Percentiles rank a stretch among this genome's conserved stretches.
Conservation (phyloP, 2,329 filamentous ascomycete genomes). For the Remersonia thermophila region DNA sequence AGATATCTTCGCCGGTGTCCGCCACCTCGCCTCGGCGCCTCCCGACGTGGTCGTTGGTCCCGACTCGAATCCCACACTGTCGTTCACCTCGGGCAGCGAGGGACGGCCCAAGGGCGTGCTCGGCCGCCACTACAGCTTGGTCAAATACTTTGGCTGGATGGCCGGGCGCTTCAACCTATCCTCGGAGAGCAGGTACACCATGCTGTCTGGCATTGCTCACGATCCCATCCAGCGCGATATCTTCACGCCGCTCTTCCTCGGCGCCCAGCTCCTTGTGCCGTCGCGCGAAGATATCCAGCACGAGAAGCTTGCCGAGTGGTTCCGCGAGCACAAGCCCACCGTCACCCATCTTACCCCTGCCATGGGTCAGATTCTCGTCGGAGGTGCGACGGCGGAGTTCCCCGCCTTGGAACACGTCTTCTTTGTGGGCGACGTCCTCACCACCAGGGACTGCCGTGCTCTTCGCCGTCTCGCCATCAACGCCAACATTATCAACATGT, state of each 20-base stretch:
- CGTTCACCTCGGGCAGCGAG: slow-evolving; percentile 50
- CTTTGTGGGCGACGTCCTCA: slow-evolving; percentile 85
- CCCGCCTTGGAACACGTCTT: slow-evolving; percentile 67
- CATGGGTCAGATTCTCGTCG: slow-evolving; percentile 92
- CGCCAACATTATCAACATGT: slow-evolving; percentile 70
- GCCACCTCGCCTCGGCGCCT: slow-evolving; percentile 38
- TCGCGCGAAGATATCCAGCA: slow-evolving; percentile 75
- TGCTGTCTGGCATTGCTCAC: slow-evolving; percentile 76
- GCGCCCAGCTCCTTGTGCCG: slow-evolving; percentile 66
- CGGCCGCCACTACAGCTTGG: slow-evolving; percentile 74
- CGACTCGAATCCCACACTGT: slow-evolving; percentile 67
- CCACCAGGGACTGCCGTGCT: slow-evolving; percentile 65
- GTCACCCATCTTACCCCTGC: slow-evolving; percentile 87
- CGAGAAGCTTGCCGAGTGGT: slow-evolving; percentile 81
- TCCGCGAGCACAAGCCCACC: slow-evolving; percentile 59
- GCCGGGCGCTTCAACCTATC: slow-evolving; percentile 65
- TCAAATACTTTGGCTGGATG: slow-evolving; percentile 93
- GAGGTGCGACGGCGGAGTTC: slow-evolving; percentile 66
- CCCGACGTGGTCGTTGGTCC: slow-evolving; percentile 73
- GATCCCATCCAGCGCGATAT: slow-evolving; percentile 63
- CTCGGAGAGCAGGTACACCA: slow-evolving; percentile 63
- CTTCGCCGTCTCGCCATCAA: slow-evolving; percentile 68
- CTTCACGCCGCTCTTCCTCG: slow-evolving; percentile 81
- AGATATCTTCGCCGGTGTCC: slow-evolving; percentile 50
- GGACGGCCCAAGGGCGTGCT: slow-evolving; percentile 76